Evolutionary conservation across 225 moss, liverwort and hornwort genomes (phyloP), one percentile per base, ranked within the genome.

Genomic region (Polytrichum commune): DNA sequence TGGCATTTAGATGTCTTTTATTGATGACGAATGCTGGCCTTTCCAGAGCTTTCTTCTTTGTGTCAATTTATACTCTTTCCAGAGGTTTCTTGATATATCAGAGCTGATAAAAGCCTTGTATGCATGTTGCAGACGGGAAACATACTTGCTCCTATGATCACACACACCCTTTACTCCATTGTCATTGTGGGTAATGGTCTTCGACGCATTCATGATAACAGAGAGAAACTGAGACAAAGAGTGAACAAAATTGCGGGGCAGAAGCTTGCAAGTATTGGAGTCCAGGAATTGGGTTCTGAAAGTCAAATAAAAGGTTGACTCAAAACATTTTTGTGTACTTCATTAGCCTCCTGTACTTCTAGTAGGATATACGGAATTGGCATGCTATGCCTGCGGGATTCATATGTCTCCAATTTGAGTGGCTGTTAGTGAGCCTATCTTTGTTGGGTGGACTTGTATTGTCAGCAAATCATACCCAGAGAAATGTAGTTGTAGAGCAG

Each of bases 91-190:
- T 46, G 13, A 13, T 46, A 46, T 46, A 16, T 46, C 3, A 46
- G 46, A 13, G 46, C 46, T 46, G 46, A 46, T 13, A 13, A 46
- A 46, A 46, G 16, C 46, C 46, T 46, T 46, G 4, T 24, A 24
- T 54, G 16, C 8, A 35, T 29, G 25, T 19, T 69, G 22, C 78
- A 90, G 75, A 95, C 98, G 0, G 98, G 98, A 2, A 98, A 98
- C 56, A 98, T 98, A 54, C 73, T 98, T 68, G 98, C 92, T 5
- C 95, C 98, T 9, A 95, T 98, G 25, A 91, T 98, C 0, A 98
- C 98, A 1, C 98, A 98, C 8, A 84, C 93, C 0, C 58, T 98
- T 0, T 98, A 98, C 25, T 93, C 98, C 1, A 26, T 93, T 0
- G 98, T 98, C 20, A 89, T 98, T 6, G 98, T 93, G 7, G 95